Base-by-base conservation (phyloP, 305 asterid species). In the Fraxinus latifolia region DNA sequence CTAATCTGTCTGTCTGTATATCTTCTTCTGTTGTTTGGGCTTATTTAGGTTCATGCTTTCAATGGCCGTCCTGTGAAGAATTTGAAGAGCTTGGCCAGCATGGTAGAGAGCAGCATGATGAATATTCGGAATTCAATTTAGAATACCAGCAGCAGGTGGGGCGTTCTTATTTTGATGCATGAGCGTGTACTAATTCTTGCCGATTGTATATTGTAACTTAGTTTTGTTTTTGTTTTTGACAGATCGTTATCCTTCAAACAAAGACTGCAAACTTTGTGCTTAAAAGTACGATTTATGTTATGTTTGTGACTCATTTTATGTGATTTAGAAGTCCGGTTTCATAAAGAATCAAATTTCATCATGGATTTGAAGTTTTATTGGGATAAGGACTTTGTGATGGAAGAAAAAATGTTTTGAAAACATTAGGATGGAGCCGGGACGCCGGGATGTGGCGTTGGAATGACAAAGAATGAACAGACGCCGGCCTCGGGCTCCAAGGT, bases 71-170 rank as follows among this genome's bases (percentile, higher is more conserved):
- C 93, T 32, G 94, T 95, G 84, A 94, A 92, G 89, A 94, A 95
- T 79, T 89, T 95, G 91, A 94, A 92, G 88, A 82, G 88, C 88
- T 89, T 95, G 87, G 99, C 97, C 81, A 84, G 79, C 81, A 90
- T 95, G 98, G 98, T 95, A 15, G 98, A 93, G 89, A 85, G 85
- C 87, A 92, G 98, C 88, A 81, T 2, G 95, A 95, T 37, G 92
- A 92, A 79, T 94, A 88, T 82, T 87, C 94, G 90, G 90, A 89
- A 88, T 94, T 95, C 50, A 96, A 94, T 83, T 87, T 95, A 89
- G 99, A 92, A 73, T 91, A 94, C 84, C 96, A 94, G 83, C 96
- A 94, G 94, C 36, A 0, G 33, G 98, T 31, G 33, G 77, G 39
- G 44, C 29, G 36, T 76, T 81, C 55, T 44, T 58, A 31, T 37